Conservation (phyloP, 2,329 filamentous ascomycete species). For the Aaosphaeria pasadenensis region DNA sequence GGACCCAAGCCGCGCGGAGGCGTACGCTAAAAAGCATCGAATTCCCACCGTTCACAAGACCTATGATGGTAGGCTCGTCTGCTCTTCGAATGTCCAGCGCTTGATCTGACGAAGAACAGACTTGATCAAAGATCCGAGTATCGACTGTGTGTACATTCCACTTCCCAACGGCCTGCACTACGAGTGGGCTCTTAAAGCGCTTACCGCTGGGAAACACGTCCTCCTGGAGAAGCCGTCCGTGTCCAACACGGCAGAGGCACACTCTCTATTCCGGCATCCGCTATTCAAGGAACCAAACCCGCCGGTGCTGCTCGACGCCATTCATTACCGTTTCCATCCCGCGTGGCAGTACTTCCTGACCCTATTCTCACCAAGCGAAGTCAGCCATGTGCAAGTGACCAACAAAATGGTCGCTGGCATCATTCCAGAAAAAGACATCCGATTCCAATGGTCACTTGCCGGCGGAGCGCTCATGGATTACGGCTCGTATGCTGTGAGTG, state of each 20-base stretch:
- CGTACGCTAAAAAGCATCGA: constrained; percentile 50
- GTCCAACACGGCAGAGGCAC: constrained; percentile 42
- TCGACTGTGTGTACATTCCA: constrained; percentile 46
- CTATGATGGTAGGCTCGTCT: constrained; percentile 46
- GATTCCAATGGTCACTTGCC: constrained; percentile 38
- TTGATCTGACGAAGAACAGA: constrained; percentile 14
- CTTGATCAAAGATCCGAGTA: constrained; percentile 35
- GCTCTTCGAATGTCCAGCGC: not conserved
- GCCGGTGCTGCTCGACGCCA: constrained; percentile 44
- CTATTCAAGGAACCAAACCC: constrained; percentile 32
- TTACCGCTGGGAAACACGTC: constrained; percentile 45
- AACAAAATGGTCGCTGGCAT: constrained; percentile 21
- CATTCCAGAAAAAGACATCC: constrained; percentile 32
- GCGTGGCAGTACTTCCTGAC: constrained; percentile 35
- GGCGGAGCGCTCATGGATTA: constrained; percentile 42
- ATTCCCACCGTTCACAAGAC: constrained; percentile 50
- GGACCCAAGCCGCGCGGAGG: constrained; percentile 45
- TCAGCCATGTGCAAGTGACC: constrained; percentile 30
- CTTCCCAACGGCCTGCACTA: constrained; percentile 46
- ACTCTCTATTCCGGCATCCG: constrained; percentile 36
- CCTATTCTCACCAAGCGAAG: constrained; percentile 31
- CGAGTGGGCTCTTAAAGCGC: constrained; percentile 40
- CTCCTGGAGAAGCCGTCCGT: constrained; percentile 48
- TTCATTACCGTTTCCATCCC: constrained; percentile 45
- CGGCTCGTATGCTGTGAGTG: constrained; percentile 33